Percentiles rank a stretch among this genome's conserved stretches.
phyloP scores from a whole-genome alignment of 225 moss, liverwort and hornwort species.

The Anthoceros angustus region DNA sequence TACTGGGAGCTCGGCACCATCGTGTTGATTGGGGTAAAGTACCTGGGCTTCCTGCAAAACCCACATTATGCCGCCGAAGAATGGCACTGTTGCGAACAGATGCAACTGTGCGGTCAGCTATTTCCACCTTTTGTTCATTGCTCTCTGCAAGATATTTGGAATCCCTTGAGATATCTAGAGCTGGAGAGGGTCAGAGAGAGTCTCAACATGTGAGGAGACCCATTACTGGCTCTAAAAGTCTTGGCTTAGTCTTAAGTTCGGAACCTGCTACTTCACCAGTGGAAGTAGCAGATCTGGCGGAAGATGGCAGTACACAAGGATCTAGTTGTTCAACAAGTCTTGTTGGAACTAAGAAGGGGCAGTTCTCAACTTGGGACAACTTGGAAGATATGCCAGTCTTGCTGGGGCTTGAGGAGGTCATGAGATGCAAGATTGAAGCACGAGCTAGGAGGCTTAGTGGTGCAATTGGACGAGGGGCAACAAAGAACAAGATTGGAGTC shows the following conservation, averaged over 20 bases:
- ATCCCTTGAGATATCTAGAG: constrained; percentile 5
- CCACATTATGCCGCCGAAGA: constrained; percentile 58
- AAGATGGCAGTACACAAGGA: not conserved
- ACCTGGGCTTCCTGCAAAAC: constrained; percentile 60
- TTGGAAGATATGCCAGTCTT: constrained; percentile 54
- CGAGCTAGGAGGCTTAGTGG: constrained; percentile 22
- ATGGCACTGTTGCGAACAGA: constrained; percentile 52
- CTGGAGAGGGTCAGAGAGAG: not conserved
- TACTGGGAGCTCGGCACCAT: constrained; percentile 57
- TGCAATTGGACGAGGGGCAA: constrained; percentile 35
- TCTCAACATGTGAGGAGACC: not conserved
- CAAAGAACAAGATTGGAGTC: constrained; percentile 1
- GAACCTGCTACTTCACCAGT: not conserved
- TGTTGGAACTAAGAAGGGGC: constrained; percentile 8
- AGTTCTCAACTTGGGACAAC: constrained; percentile 60
- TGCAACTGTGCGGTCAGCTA: constrained; percentile 57
- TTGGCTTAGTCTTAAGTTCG: not conserved
- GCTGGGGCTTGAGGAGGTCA: constrained; percentile 64
- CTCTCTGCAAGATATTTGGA: constrained; percentile 49
- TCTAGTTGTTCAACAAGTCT: not conserved
- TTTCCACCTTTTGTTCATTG: constrained; percentile 55
- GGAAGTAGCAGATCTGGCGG: not conserved
- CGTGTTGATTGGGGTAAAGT: constrained; percentile 74
- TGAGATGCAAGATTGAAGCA: constrained; percentile 45
- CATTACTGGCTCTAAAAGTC: not conserved